phyloP scores from a whole-genome alignment of 345 rosid genomes.

The Citrus maxima region DNA sequence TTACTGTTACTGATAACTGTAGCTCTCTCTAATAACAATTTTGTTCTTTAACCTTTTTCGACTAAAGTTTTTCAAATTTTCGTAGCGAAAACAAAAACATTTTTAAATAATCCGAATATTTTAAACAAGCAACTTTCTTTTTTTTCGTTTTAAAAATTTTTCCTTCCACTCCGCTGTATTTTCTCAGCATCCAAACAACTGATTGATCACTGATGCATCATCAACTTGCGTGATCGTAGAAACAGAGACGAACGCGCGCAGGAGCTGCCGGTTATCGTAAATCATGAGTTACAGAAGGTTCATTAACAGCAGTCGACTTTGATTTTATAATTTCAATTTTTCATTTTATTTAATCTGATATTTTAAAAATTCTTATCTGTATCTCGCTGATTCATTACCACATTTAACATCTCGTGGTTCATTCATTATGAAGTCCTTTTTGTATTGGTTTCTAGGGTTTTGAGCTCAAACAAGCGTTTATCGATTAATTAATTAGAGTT shows the following conservation, averaged over 20 bases:
- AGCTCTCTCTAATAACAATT: no score
- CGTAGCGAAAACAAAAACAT: neutral
- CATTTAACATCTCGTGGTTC: neutral
- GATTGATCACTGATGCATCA: neutral
- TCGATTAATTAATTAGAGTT: neutral
- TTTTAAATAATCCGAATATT: neutral
- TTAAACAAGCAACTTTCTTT: neutral
- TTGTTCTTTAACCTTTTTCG: no score
- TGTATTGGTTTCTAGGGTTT: conserved; percentile 6
- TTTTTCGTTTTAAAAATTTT: neutral
- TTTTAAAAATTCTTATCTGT: neutral
- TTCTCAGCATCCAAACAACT: neutral
- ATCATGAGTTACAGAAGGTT: conserved; percentile 17
- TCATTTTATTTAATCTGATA: neutral
- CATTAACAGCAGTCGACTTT: neutral
- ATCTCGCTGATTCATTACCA: neutral
- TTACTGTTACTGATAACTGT: no score
- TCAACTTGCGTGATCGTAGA: neutral
- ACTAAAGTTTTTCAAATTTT: neutral
- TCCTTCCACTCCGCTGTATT: neutral
- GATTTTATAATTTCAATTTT: neutral
- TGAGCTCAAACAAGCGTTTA: neutral
- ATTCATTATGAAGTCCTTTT: neutral
- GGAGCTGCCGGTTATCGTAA: neutral
- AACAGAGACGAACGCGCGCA: neutral